Conservation (phyloP, 352 stramenopile genomes). For the Phytophthora lateralis region DNA sequence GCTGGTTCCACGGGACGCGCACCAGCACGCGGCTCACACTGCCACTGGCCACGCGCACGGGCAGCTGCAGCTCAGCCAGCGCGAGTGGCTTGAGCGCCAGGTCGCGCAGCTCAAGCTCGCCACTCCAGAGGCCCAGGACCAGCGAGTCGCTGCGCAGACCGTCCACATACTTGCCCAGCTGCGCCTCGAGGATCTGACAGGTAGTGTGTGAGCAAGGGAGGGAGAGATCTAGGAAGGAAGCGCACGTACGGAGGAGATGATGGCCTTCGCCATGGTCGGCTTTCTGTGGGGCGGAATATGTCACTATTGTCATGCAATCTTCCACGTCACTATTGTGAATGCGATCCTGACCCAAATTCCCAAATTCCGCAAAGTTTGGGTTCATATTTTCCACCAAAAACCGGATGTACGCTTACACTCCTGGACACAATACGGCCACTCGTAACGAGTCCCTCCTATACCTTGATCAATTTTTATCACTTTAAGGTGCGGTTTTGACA, state of each 20-base stretch:
- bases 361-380: too few relatives aligned
- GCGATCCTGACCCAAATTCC: too few relatives aligned
- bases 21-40: conserved; percentile 69
- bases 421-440: too few relatives aligned
- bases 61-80: conserved; percentile 75
- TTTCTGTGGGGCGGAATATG: too few relatives aligned
- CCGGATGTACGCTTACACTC: too few relatives aligned
- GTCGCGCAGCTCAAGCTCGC: conserved; percentile 76
- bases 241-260: conserved; percentile 64
- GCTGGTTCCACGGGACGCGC: conserved; percentile 86
- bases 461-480: too few relatives aligned
- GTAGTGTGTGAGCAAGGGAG: neutral
- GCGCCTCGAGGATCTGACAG: conserved; percentile 73
- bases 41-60: conserved; percentile 66
- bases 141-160: conserved; percentile 78
- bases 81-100: conserved; percentile 81
- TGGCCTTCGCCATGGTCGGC: conserved; percentile 62
- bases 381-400: too few relatives aligned
- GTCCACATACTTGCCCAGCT: conserved; percentile 85
- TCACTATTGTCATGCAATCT: too few relatives aligned
- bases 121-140: conserved; percentile 85
- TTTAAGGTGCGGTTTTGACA: too few relatives aligned
- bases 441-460: too few relatives aligned
- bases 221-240: neutral
- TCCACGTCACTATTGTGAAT: too few relatives aligned